Base-by-base conservation (phyloP, 805 yeast genomes). In the Candida jianshihensis region DNA sequence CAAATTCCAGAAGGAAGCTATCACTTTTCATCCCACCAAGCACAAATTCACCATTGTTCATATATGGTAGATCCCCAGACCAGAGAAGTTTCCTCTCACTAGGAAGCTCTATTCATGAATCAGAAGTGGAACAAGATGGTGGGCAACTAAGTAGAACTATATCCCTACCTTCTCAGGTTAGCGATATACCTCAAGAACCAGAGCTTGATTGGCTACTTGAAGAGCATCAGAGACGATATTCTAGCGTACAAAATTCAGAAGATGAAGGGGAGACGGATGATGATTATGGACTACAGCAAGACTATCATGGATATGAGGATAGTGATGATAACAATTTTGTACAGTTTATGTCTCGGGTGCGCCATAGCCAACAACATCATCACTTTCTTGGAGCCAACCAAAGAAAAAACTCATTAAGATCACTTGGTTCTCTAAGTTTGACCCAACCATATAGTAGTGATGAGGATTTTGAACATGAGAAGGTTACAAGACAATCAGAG, bases 1-100 rank as follows among this genome's bases (percentile, higher is more conserved):
- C 62, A 6, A 64, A 57, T 42, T 57, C 64, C 4, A 68, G 62
- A 33, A 46, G 68, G 39, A 59, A 63, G 37, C 53, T 63, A 25
- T 53, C 64, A 4, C 41, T 64, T 14, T 64, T 66, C 40, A 51
- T 63, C 5, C 64, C 65, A 6, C 68, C 68, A 3, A 57, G 66
- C 32, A 65, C 64, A 21, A 57, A 59, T 44, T 61, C 64, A n/a
- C 68, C 69, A 5, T 43, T 66, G 34, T 63, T 65, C 15, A 43
- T 42, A 8, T 49, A 56, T 45, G 45, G 57, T 38, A 39, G 54
- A 36, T 37, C 63, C 41, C 52, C 67, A 43, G 53, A 46, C 15
- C 57, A 54, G 17, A 45, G 69, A 44, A 63, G 69, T 38, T 66
- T 63, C 39, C 45, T 60, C 10, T 63, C 70, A 0, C 38, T 66